These are phyloP conservation scores for Carex parvula DNA, from an alignment of 176 grass and related monocot genomes.

Conservation along the genomic window DNA sequence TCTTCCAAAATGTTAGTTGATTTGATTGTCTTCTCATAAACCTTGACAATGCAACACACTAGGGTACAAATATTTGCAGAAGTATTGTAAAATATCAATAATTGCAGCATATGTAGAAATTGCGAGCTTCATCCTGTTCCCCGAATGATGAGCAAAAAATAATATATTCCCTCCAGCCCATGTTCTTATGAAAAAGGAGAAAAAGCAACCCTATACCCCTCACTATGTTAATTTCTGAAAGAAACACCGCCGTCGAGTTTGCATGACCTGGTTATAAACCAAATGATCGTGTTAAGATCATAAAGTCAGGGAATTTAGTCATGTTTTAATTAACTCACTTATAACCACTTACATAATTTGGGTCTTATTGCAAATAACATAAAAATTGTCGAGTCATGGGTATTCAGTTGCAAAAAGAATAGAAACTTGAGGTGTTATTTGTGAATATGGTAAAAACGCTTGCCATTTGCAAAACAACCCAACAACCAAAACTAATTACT, in stretches of 20 bases:
- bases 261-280: background rate
- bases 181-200: background rate
- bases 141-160: background rate
- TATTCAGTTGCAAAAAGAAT: background rate
- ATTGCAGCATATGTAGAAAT: background rate
- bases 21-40: background rate
- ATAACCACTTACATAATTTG: background rate
- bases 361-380: background rate
- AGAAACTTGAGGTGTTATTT: background rate
- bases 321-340: background rate
- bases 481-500: slow-evolving; percentile 15
- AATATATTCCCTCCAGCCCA: background rate
- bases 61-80: background rate
- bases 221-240: background rate
- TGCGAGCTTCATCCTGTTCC: background rate
- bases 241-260: background rate
- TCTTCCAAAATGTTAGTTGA: background rate
- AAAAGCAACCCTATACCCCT: background rate
- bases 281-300: background rate
- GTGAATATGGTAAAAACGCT: background rate
- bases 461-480: slow-evolving; percentile 11
- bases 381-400: background rate
- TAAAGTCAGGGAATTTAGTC: background rate
- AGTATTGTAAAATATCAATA: background rate
- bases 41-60: background rate